Evolutionary conservation across 495 filamentous ascomycete species (phyloP).

Genomic region (Penicillium samsonianum): DNA sequence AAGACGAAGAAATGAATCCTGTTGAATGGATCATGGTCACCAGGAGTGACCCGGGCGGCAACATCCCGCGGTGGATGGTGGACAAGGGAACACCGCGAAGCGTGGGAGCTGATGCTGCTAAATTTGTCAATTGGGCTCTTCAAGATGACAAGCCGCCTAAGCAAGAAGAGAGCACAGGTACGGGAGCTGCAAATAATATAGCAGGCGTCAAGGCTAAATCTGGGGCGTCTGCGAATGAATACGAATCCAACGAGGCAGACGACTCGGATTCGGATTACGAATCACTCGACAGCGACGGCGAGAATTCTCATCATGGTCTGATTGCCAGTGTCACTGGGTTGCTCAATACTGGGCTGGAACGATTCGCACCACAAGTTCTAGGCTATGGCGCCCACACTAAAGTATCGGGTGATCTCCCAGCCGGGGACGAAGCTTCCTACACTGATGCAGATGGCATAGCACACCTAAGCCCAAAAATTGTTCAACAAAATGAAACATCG

Average conservation of each 20-base stretch:
- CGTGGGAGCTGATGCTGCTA: slow-evolving; percentile 78
- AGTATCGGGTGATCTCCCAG: slow-evolving; percentile 24
- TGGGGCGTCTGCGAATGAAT: slow-evolving; percentile 16
- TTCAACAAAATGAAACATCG: slow-evolving; percentile 14
- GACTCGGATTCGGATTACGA: slow-evolving; percentile 20
- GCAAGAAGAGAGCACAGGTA: slow-evolving; percentile 26
- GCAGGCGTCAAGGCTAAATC: slow-evolving; percentile 16
- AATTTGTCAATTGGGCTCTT: slow-evolving; percentile 84
- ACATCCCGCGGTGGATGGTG: slow-evolving; percentile 90
- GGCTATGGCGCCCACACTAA: slow-evolving; percentile 47
- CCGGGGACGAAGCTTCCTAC: slow-evolving; percentile 12
- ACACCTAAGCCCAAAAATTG: slow-evolving; percentile 14
- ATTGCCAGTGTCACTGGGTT: slow-evolving; percentile 47
- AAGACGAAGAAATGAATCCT: slow-evolving; percentile 59
- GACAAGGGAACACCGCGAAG: slow-evolving; percentile 86
- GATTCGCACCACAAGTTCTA: slow-evolving; percentile 50
- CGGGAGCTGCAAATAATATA: slow-evolving; percentile 12
- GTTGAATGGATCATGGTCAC: slow-evolving; percentile 98
- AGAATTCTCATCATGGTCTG: slow-evolving; percentile 40
- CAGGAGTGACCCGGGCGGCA: slow-evolving; percentile 89
- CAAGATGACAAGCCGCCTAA: slow-evolving; percentile 50
- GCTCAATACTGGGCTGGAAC: slow-evolving; percentile 42
- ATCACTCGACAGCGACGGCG: slow-evolving; percentile 17
- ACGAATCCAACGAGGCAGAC: slow-evolving; percentile 7
- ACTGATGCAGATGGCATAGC: slow-evolving; percentile 3